Evolutionary conservation across 2,329 filamentous ascomycete genomes (phyloP), one percentile per base, ranked within the genome.

Genomic region (Neocucurbitaria cava): DNA sequence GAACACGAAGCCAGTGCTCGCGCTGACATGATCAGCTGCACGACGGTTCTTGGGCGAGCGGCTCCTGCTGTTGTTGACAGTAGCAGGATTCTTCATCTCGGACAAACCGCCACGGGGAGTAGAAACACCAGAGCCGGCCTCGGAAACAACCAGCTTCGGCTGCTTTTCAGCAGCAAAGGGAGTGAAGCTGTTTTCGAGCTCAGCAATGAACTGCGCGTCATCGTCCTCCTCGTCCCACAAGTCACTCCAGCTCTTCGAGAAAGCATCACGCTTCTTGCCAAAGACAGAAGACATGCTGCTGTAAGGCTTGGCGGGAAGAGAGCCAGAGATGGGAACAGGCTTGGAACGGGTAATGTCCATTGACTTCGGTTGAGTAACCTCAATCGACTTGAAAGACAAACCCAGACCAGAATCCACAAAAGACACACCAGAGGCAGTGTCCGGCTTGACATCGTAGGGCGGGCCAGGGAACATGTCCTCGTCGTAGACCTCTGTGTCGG

Each of bases 231-330:
- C 94, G 54, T 98, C 94, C 89, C 92, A 97, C 76, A 98, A 87
- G 75, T 99, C 95, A 70, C 93, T 96, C 95, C 95, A 99, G 82
- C 95, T 98, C 88, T 98, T 98, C 52, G 95, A 96, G 43, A 96
- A 91, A 43, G 85, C 81, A 41, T 94, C 89, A 59, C 87, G 85
- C 73, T 89, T 87, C 70, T 87, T 87, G 46, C 90, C 91, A 72
- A 96, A 94, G 46, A 94, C 86, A 71, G 89, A 85, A 4, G 90
- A 87, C 83, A 94, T 88, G 57, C 90, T 88, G 49, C 85, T 82
- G 64, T 88, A 81, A 36, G 85, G 84, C 73, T 85, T 85, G 54
- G 74, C 79, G 0, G 91, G 89, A 71, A 95, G 87, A 13, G 89
- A 90, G 77, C 93, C 91, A 59, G 85, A 87, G 72, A 95, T 94